Conservation (phyloP, 106 monocot species). For the Acorus calamus region DNA sequence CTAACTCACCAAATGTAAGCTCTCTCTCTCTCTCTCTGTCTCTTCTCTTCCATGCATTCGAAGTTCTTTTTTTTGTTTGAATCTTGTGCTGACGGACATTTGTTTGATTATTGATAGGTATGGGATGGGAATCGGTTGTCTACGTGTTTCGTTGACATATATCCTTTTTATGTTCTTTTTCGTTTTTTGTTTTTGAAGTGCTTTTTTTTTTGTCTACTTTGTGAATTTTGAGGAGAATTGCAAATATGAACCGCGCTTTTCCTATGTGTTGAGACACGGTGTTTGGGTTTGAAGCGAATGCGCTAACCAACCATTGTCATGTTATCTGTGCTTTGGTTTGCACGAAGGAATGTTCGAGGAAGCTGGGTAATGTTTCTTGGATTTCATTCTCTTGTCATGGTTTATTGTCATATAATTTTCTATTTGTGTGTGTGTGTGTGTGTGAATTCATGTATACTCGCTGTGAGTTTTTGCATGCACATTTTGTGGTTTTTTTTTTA, state of each 20-base stretch:
- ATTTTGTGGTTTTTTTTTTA: neutral
- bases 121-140: constrained; percentile 52
- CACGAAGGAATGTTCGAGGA: constrained; percentile 19
- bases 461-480: neutral
- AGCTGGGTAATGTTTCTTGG: no score
- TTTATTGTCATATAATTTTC: no score
- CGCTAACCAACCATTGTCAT: constrained; percentile 29
- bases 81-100: no score
- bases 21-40: neutral
- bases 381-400: no score
- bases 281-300: constrained; percentile 44
- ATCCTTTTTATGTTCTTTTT: constrained; percentile 26
- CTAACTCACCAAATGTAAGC: constrained; percentile 11
- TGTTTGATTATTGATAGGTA: constrained; percentile 25
- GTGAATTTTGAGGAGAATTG: no score
- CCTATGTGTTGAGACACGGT: constrained; percentile 42
- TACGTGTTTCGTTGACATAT: constrained; percentile 52
- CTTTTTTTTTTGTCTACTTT: neutral
- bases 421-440: no score
- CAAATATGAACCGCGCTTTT: no score
- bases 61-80: no score
- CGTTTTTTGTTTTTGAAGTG: neutral
- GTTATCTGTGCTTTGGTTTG: constrained; percentile 22
- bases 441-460: no score
- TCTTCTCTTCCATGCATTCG: no score